Evolutionary conservation across 2,329 filamentous ascomycete genomes (phyloP), one percentile per base, ranked within the genome.

Genomic region (Sphaerulina vaccinii): DNA sequence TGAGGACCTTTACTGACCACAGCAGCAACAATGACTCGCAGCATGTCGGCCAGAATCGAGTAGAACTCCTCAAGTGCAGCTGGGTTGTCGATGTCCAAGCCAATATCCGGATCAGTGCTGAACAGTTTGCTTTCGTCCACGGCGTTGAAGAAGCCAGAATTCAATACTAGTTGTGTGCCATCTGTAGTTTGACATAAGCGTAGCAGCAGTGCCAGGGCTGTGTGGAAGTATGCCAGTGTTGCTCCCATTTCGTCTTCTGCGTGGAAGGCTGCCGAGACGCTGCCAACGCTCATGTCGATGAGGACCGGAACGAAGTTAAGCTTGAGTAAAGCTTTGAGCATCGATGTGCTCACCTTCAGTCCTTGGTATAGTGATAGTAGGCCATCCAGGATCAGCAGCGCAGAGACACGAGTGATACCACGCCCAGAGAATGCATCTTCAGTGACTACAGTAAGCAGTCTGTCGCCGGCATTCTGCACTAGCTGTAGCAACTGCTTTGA

Each of bases 341-440:
- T 79, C 61, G 87, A 82, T 45, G 81, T 79, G 23, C 87, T 88
- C 43, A 84, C 79, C 64, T 92, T 86, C 29, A 83, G 78, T 24
- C 58, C 49, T 48, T 82, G 83, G 39, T 86, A 87, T 46, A 96
- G 75, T 37, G 83, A 81, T 24, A 95, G 84, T 11, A 97, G 72
- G 1, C 87, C 82, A 48, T 87, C 85, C 27, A 99, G 77, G n/a
- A 97, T 78, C 32, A 96, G 80, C 37, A 97, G 76, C 9, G 93
- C 90, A 1, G 92, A 86, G 3, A 95, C 84, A 65, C 95, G 88
- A 69, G 89, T 95, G 10, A 79, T 81, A 32, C 87, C 81, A 64
- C 92, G 87, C 33, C 90, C 90, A 53, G 87, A 85, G 68, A 91
- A 92, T 16, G 90, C 91, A 73, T 99, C 93, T 65, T 99, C 93